Percentiles rank a stretch among this genome's conserved stretches.
Conservation (phyloP, 768 basidiomycete species). For the Pleurotus ostreatus region DNA sequence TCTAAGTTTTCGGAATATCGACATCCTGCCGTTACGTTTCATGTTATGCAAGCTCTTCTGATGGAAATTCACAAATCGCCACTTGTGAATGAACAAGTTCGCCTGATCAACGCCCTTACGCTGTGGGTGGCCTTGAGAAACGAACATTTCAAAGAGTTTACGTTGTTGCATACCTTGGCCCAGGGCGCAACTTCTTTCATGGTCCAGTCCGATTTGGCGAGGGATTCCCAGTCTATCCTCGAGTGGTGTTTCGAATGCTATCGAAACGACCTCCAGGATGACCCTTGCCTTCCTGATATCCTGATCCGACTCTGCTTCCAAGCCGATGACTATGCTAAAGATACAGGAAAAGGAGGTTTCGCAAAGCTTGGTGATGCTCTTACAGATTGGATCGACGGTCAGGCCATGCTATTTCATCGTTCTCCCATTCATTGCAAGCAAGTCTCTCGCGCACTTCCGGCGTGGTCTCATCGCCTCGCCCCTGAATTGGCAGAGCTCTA, state of each 20-base stretch:
- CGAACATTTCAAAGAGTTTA: slow-evolving; percentile 49
- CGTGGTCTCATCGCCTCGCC: slow-evolving; percentile 72
- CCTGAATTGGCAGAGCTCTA: slow-evolving; percentile 39
- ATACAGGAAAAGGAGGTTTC: slow-evolving; percentile 23
- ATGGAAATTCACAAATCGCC: slow-evolving; percentile 59
- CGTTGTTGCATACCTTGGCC: slow-evolving; percentile 64
- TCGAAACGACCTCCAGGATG: slow-evolving; percentile 31
- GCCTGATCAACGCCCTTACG: slow-evolving; percentile 67
- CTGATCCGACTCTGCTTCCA: slow-evolving; percentile 65
- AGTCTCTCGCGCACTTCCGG: slow-evolving; percentile 54
- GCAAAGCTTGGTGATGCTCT: slow-evolving; percentile 44
- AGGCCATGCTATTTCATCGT: slow-evolving; percentile 39
- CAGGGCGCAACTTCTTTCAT: slow-evolving; percentile 66
- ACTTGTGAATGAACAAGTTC: slow-evolving; percentile 80
- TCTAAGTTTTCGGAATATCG: slow-evolving; percentile 35
- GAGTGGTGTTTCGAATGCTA: slow-evolving; percentile 70
- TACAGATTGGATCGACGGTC: slow-evolving; percentile 59
- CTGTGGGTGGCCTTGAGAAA: slow-evolving; percentile 67
- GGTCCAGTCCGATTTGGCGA: slow-evolving; percentile 61
- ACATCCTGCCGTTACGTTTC: slow-evolving; percentile 63
- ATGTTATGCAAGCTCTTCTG: slow-evolving; percentile 72
- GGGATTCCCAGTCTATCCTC: slow-evolving; percentile 69
- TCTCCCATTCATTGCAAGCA: slow-evolving; percentile 34
- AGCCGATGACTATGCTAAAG: slow-evolving; percentile 49
- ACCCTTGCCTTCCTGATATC: slow-evolving; percentile 57